phyloP scores from a whole-genome alignment of 305 asterid species.

The Fraxinus xanthoxyloides region DNA sequence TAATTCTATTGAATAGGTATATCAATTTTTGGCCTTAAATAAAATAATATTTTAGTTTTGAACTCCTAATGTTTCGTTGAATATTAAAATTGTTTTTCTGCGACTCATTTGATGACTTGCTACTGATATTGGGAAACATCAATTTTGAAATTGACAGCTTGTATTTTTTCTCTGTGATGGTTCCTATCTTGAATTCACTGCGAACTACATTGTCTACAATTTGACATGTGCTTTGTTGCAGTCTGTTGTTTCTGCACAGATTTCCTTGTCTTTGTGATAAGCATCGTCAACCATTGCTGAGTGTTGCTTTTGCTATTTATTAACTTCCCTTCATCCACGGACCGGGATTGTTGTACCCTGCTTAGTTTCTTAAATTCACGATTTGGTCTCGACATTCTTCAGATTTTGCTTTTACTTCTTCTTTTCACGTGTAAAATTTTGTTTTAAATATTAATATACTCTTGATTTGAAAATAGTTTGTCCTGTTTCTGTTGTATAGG shows the following conservation, averaged over 20 bases:
- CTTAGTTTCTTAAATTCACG: neutral
- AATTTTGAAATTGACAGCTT: neutral
- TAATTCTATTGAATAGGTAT: neutral
- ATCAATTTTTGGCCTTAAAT: neutral
- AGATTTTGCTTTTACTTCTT: neutral
- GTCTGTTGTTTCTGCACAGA: neutral
- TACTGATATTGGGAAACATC: neutral
- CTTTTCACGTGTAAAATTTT: neutral
- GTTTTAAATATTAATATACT: neutral
- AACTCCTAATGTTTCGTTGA: neutral
- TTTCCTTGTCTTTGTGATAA: neutral
- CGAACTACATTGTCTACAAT: neutral
- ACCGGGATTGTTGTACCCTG: neutral
- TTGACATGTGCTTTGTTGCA: neutral
- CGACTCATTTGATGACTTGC: neutral
- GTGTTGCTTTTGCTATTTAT: neutral
- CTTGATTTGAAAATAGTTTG: neutral
- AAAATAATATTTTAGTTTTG: neutral
- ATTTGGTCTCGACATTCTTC: neutral
- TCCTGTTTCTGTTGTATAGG: neutral
- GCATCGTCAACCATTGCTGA: neutral
- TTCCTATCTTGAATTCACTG: neutral
- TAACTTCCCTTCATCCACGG: neutral
- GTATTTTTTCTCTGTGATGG: neutral
- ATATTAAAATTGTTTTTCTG: neutral